phyloP scores from a whole-genome alignment of 352 stramenopile genomes.

The Lagenidium sp. region DNA sequence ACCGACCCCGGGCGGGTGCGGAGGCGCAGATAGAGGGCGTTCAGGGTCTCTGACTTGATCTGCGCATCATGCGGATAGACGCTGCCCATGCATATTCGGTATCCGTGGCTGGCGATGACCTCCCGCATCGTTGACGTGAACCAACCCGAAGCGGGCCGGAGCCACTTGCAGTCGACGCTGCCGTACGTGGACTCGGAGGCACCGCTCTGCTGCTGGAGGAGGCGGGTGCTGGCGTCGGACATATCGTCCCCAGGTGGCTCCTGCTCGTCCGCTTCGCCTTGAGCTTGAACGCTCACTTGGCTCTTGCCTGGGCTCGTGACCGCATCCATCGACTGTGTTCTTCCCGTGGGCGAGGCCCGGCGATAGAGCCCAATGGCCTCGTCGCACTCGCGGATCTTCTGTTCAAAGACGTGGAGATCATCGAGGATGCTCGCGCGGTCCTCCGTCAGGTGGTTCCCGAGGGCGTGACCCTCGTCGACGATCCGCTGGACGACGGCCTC shows the following conservation, averaged over 20 bases:
- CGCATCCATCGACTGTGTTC: constrained; percentile 18
- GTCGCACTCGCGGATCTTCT: constrained; percentile 75
- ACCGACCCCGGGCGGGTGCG: constrained; percentile 62
- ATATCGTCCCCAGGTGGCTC: too few relatives aligned
- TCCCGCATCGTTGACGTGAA: constrained; percentile 77
- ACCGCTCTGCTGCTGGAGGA: too few relatives aligned
- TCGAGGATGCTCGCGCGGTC: constrained; percentile 75
- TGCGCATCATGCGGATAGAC: constrained; percentile 84
- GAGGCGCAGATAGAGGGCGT: constrained; percentile 42
- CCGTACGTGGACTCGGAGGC: background rate
- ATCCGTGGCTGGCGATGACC: constrained; percentile 62
- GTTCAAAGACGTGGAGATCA: constrained; percentile 72
- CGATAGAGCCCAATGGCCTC: constrained; percentile 39
- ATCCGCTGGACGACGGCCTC: constrained; percentile 69
- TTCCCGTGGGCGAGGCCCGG: too few relatives aligned
- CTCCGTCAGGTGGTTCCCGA: constrained; percentile 79
- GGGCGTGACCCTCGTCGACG: constrained; percentile 60
- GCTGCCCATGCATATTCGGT: constrained; percentile 77
- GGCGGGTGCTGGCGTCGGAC: constrained; percentile 3
- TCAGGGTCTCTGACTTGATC: constrained; percentile 61
- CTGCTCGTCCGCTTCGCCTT: background rate
- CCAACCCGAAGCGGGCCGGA: constrained; percentile 77
- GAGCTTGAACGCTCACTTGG: too few relatives aligned
- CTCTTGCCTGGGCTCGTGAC: too few relatives aligned
- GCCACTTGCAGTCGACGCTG: constrained; percentile 33